A percentile compares a stretch with the other conserved stretches of the same genome.
phyloP scores from a whole-genome alignment of 1,284 basidiomycete genomes.

The Cryptococcus depauperatus region DNA sequence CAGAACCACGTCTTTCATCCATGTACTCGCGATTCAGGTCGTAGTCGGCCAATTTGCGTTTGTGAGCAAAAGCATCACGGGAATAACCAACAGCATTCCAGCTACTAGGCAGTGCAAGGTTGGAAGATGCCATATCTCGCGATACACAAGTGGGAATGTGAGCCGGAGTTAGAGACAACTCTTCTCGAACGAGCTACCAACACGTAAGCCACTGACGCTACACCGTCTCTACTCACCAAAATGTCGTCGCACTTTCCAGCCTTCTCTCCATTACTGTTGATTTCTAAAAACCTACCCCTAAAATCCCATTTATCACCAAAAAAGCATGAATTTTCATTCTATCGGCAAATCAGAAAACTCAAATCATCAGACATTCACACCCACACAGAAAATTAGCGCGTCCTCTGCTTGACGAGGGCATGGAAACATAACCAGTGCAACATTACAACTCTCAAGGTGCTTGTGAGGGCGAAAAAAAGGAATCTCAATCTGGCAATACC shows the following conservation, averaged over 20 bases:
- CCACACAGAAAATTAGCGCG: conserved; percentile 2
- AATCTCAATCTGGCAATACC: neutral
- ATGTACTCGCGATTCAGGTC: neutral
- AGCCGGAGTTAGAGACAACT: conserved; percentile 6
- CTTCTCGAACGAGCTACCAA: conserved; percentile 11
- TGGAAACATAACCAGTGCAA: conserved; percentile 1
- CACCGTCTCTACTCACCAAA: conserved; percentile 2
- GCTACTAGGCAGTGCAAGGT: neutral
- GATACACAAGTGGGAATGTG: conserved; percentile 2
- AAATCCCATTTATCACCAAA: neutral
- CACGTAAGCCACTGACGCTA: neutral
- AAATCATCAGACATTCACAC: neutral
- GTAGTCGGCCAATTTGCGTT: conserved; percentile 1
- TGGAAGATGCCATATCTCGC: too few relatives aligned
- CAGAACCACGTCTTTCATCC: neutral
- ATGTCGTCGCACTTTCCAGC: conserved; percentile 4
- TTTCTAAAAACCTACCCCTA: conserved; percentile 4
- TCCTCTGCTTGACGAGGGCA: conserved; percentile 4
- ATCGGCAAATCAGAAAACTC: neutral
- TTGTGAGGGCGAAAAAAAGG: neutral
- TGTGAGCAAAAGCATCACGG: conserved; percentile 4
- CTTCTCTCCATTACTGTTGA: conserved; percentile 1
- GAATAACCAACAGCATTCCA: conserved; percentile 8
- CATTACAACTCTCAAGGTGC: neutral
- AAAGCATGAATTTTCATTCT: neutral